Evolutionary conservation across 192 early-diverging fungal genomes (phyloP).

Genomic region (Linnemannia schmuckeri): DNA sequence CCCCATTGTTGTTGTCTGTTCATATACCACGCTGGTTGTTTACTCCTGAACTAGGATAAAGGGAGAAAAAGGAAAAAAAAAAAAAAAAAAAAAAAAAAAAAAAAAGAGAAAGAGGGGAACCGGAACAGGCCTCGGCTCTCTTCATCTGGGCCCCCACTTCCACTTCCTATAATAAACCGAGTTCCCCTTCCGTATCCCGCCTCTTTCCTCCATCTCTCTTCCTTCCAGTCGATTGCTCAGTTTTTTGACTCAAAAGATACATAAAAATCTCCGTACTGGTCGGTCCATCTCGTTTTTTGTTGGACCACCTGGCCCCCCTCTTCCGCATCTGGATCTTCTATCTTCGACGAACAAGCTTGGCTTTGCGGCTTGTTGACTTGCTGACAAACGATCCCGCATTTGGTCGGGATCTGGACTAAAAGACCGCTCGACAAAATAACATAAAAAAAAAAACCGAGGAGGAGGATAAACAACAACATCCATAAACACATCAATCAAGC

Average conservation of each 20-base stretch:
- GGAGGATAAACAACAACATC: neutral
- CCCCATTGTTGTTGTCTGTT: neutral
- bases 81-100: neutral
- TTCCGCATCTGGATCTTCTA: conserved; percentile 6
- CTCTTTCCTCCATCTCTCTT: neutral
- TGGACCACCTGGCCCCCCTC: conserved; percentile 2
- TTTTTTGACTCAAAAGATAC: neutral
- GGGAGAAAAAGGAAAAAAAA: neutral
- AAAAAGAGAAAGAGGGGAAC: neutral
- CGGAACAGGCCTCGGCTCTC: neutral
- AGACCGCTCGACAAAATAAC: neutral
- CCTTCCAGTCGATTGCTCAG: neutral
- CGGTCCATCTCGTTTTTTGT: neutral
- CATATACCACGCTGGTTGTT: neutral
- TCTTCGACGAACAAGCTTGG: neutral
- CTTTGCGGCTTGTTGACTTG: neutral
- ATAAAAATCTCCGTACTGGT: conserved; percentile 9
- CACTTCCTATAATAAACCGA: neutral
- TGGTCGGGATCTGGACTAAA: neutral
- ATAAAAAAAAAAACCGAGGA: too few species aligned
- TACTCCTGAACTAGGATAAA: neutral
- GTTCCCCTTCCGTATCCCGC: conserved; percentile 1
- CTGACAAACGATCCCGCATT: neutral
- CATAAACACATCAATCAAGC: neutral
- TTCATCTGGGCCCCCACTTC: neutral